Evolutionary conservation across 2,329 filamentous ascomycete species (phyloP).

Genomic region (Sphaerostilbella broomeana): DNA sequence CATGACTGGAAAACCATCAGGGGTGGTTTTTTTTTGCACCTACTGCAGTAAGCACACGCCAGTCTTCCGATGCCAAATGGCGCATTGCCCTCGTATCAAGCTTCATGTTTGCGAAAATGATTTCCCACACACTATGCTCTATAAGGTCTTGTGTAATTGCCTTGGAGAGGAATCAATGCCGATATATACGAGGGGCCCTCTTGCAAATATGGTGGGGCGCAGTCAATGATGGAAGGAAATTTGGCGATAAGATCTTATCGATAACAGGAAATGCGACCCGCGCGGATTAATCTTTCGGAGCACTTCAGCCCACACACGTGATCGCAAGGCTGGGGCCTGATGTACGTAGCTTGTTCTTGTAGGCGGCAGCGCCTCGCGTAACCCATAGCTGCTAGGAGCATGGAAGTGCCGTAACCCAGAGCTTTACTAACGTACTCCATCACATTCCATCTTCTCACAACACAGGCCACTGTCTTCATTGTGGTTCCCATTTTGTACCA

Average conservation of each 20-base stretch:
- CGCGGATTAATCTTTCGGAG: slow-evolving; percentile 15
- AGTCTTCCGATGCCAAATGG: slow-evolving; percentile 88
- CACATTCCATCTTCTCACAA: slow-evolving; percentile 29
- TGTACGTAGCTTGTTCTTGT: slow-evolving; percentile 21
- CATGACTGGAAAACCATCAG: too few species aligned
- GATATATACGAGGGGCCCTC: slow-evolving; percentile 7
- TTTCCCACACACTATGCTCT: not conserved
- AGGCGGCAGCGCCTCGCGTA: slow-evolving; percentile 43
- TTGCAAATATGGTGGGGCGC: slow-evolving; percentile 20
- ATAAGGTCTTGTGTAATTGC: too few species aligned
- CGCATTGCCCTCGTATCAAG: slow-evolving; percentile 90
- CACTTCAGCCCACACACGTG: slow-evolving; percentile 23
- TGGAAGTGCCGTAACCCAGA: slow-evolving; percentile 17
- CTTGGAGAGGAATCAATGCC: too few species aligned
- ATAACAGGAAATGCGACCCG: slow-evolving; percentile 14
- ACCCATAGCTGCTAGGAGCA: slow-evolving; percentile 29
- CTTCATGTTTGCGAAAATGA: slow-evolving; percentile 59
- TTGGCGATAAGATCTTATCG: slow-evolving; percentile 28
- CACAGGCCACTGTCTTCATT: slow-evolving; percentile 19
- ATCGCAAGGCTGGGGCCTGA: slow-evolving; percentile 21
- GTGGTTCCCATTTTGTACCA: slow-evolving; percentile 14
- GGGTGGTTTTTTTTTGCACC: too few species aligned
- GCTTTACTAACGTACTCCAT: slow-evolving; percentile 34
- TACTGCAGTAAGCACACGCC: slow-evolving; percentile 90
- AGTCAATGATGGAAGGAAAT: slow-evolving; percentile 20